These are phyloP conservation scores for Malus asiatica DNA, from an alignment of 306 rosid species.

Conservation along the genomic window DNA sequence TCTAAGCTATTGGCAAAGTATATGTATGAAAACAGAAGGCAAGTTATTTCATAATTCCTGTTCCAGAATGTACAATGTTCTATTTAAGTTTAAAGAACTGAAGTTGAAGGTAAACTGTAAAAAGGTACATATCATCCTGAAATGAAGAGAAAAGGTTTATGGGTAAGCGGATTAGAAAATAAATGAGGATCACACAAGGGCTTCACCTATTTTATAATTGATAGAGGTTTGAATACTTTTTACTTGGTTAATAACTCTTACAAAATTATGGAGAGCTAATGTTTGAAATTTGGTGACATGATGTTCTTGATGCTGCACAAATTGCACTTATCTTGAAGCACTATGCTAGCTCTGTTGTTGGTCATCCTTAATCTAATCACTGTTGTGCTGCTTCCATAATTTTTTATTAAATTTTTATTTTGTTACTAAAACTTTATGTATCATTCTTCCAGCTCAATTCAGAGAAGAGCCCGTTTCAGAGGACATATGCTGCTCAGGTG, in stretches of 20 bases:
- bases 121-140: not conserved
- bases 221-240: not conserved
- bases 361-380: constrained; percentile 3
- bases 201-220: not conserved
- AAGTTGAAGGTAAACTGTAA: not conserved
- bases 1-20: not conserved
- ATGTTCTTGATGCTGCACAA: not conserved
- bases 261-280: not conserved
- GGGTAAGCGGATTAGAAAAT: not conserved
- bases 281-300: not conserved
- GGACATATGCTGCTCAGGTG: constrained; percentile 97
- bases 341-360: not conserved
- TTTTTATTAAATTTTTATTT: constrained; percentile 1
- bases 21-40: not conserved
- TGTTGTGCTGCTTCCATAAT: constrained; percentile 10
- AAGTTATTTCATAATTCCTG: not conserved
- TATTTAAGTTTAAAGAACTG: not conserved
- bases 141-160: not conserved
- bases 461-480: constrained; percentile 96
- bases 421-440: constrained; percentile 10
- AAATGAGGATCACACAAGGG: not conserved
- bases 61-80: not conserved
- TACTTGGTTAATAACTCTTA: not conserved
- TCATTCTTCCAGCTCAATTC: constrained; percentile 69
- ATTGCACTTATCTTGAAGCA: not conserved